A percentile compares a stretch with the other conserved stretches of the same genome.
phyloP scores from a whole-genome alignment of 257 asterid genomes.

The Handroanthus guayacan region DNA sequence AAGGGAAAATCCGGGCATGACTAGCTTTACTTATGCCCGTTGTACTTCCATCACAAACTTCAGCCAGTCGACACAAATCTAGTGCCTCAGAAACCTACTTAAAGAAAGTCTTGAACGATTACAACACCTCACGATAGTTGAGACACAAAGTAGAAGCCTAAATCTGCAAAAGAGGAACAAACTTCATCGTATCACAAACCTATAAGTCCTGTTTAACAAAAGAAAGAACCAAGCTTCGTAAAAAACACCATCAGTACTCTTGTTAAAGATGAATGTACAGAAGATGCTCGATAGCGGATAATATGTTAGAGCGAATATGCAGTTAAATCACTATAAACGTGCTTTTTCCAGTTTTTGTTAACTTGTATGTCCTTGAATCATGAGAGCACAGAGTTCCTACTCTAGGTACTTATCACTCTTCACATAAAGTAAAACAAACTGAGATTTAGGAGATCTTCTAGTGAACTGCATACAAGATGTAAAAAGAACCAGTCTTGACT shows the following conservation, averaged over 20 bases:
- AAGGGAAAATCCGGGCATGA: background rate
- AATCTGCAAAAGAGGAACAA: background rate
- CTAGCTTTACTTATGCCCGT: background rate
- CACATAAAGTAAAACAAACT: background rate
- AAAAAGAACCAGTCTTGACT: no score
- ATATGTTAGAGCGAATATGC: no score
- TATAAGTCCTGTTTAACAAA: constrained; percentile 41
- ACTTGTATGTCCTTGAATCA: background rate
- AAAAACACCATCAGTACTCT: no score
- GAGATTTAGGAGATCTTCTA: background rate
- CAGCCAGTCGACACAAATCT: constrained; percentile 8
- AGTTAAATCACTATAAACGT: no score
- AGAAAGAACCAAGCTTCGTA: constrained; percentile 10
- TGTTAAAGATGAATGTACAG: background rate
- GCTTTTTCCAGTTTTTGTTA: background rate
- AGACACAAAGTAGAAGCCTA: background rate
- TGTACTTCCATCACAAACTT: background rate
- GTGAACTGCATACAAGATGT: no score
- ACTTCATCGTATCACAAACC: constrained; percentile 9
- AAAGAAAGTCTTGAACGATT: background rate
- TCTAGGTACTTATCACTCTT: background rate
- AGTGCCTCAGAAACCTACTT: constrained; percentile 20
- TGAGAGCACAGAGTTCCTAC: background rate
- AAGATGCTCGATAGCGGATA: background rate
- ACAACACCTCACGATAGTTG: background rate